Evolutionary conservation across 2,329 filamentous ascomycete species (phyloP), one percentile per base, ranked within the genome.

Genomic region (Aspergillus jensenii): DNA sequence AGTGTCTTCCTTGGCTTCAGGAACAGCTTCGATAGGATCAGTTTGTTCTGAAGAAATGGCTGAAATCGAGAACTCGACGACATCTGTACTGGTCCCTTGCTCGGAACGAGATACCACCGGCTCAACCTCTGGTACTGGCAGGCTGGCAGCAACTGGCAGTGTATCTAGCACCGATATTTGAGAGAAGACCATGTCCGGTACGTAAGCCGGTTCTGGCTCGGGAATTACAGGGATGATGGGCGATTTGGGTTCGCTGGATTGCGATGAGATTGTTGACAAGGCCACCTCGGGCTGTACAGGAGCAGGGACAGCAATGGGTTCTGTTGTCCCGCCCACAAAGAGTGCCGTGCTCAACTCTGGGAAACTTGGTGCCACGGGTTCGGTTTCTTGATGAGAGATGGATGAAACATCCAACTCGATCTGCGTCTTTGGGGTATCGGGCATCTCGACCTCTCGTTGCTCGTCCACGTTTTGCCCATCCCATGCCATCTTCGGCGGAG

Each of bases 401-500:
- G 60, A 61, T 3, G 75, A 76, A 8, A 75, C 52, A 31, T 66
- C 65, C 58, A 76, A 57, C 27, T 72, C 60, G 5, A 63, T 59
- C 23, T 35, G 45, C 23, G 45, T 48, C 7, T 11, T 48, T 12
- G 60, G 65, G 19, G 65, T 52, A 45, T 64, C 61, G n/a, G 63
- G 50, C 15, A 31, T 54, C 48, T 58, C 54, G 17, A 58, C 59
- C 33, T 63, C 63, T 43, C 56, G 62, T 41, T 62, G 59, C 6
- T 43, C 49, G 19, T 60, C 61, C 15, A 48, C 44, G 23, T 59
- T 60, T 43, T 65, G 62, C 52, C 74, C 71, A 58, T 78, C 75
- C 71, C 74, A 77, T 11, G 68, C 69, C 59, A 74, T 76, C 65
- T 77, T 75, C 2, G 76, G 74, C 14, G 76, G 73, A 5, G 75